Evolutionary conservation across 179 eudicot species (phyloP).

Genomic region (Pouteria campechiana): DNA sequence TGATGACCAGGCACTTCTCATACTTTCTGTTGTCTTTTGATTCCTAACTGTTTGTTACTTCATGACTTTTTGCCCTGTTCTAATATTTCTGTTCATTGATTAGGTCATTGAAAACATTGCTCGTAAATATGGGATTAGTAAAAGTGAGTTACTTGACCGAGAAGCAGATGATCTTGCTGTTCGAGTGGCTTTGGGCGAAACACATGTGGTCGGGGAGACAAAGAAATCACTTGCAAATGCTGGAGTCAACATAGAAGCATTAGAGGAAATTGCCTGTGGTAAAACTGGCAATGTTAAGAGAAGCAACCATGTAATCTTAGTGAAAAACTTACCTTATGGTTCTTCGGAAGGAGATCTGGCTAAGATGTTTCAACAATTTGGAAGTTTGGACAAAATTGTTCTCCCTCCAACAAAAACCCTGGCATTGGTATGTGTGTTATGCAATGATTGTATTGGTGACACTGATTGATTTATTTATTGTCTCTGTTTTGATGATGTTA

Average conservation of each 20-base stretch:
- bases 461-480: too few relatives aligned
- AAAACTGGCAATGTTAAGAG: conserved; percentile 45
- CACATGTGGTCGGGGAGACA: conserved; percentile 87
- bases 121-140: conserved; percentile 71
- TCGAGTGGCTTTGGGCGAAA: conserved; percentile 84
- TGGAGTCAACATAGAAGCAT: conserved; percentile 61
- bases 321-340: conserved; percentile 81
- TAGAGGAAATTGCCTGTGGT: conserved; percentile 64
- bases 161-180: conserved; percentile 91
- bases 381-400: conserved; percentile 76
- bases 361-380: conserved; percentile 73
- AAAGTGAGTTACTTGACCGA: conserved; percentile 71
- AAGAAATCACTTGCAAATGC: conserved; percentile 77
- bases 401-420: conserved; percentile 83
- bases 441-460: too few relatives aligned
- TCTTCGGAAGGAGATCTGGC: conserved; percentile 76
- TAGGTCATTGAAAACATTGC: conserved; percentile 88
- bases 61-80: not conserved
- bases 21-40: not conserved
- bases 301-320: conserved; percentile 82
- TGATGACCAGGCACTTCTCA: too few relatives aligned
- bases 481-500: too few relatives aligned
- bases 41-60: not conserved
- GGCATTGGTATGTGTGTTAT: conserved; percentile 55
- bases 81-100: conserved; percentile 2